phyloP scores from a whole-genome alignment of 2,329 filamentous ascomycete genomes.

The Shiraia sp. region DNA sequence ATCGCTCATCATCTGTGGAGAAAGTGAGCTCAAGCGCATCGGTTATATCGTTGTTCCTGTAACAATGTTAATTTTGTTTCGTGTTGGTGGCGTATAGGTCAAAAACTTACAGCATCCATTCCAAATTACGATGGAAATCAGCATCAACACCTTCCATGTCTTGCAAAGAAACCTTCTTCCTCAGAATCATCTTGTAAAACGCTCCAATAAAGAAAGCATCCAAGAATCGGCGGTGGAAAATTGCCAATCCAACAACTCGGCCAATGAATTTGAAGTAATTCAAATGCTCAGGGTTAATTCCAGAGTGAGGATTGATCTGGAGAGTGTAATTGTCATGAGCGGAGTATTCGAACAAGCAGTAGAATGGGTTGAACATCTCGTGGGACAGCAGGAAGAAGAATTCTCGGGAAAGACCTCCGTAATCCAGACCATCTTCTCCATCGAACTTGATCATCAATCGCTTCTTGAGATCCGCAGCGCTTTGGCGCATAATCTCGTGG shows the following conservation, averaged over 20 bases:
- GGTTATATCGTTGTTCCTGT: constrained; percentile 88
- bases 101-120: constrained; percentile 78
- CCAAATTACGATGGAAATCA: constrained; percentile 93
- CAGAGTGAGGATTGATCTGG: constrained; percentile 98
- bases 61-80: constrained; percentile 6
- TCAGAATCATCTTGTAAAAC: constrained; percentile 98
- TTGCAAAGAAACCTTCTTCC: constrained; percentile 85
- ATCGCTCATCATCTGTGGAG: constrained; percentile 94
- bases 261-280: constrained; percentile 99
- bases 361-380: constrained; percentile 99
- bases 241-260: constrained; percentile 92
- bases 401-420: constrained; percentile 92
- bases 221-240: constrained; percentile 96
- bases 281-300: constrained; percentile 98
- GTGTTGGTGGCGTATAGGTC: too few species aligned
- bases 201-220: constrained; percentile 99
- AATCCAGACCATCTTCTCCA: constrained; percentile 95
- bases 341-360: constrained; percentile 98
- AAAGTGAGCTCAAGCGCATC: constrained; percentile 95
- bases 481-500: constrained; percentile 96
- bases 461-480: constrained; percentile 95
- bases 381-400: constrained; percentile 99
- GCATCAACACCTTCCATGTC: constrained; percentile 99
- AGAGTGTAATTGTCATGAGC: constrained; percentile 99
- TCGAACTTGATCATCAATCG: constrained; percentile 99